Conservation (phyloP, 768 basidiomycete species). For the Lactarius sp. region DNA sequence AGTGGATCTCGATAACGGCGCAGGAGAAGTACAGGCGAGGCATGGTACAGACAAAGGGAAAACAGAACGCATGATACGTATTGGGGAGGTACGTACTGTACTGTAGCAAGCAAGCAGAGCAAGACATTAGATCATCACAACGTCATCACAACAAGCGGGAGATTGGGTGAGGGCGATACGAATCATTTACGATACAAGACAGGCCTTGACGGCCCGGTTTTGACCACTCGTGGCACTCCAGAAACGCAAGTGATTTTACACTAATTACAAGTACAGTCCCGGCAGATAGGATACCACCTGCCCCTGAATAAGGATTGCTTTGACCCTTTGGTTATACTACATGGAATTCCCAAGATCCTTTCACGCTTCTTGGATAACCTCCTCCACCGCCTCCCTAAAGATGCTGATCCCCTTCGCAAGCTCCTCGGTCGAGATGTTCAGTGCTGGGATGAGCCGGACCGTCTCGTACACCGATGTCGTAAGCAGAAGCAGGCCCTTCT, state of each 20-base stretch:
- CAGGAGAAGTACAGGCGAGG: no score
- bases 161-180: background rate
- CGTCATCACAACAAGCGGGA: no score
- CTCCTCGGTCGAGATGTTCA: slow-evolving; percentile 76
- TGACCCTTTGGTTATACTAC: background rate
- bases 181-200: background rate
- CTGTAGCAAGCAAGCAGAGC: no score
- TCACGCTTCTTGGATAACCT: slow-evolving; percentile 49
- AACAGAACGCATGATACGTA: no score
- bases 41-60: no score
- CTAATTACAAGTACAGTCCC: slow-evolving; percentile 5
- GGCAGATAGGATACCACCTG: slow-evolving; percentile 26
- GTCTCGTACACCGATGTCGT: slow-evolving; percentile 89
- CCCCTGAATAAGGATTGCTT: background rate
- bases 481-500: slow-evolving; percentile 80
- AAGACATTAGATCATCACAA: slow-evolving; percentile 27
- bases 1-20: no score
- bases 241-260: no score
- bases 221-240: no score
- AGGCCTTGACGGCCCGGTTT: no score
- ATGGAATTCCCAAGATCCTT: background rate
- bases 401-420: slow-evolving; percentile 62
- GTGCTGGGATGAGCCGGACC: slow-evolving; percentile 87
- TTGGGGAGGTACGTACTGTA: no score
- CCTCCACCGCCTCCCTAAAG: slow-evolving; percentile 65